Conservation (phyloP, 345 rosid species). For the Hevea brasiliensis region DNA sequence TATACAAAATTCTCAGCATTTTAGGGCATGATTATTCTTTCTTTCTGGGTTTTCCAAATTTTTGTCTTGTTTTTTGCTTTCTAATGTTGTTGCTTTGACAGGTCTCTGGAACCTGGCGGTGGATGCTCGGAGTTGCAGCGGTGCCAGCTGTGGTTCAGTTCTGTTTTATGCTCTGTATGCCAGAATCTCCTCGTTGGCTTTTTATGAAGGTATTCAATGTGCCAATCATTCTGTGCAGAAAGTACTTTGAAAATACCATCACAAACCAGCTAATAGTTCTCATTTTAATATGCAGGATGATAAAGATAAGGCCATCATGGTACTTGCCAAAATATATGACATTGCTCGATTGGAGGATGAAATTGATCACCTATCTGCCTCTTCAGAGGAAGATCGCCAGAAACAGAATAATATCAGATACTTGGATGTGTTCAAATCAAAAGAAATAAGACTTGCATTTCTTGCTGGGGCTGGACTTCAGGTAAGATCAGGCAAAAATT, state of each 20-base stretch:
- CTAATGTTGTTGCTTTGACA: slow-evolving; percentile 33
- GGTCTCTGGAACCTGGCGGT: slow-evolving; percentile 99
- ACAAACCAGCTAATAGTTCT: background rate
- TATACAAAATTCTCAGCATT: slow-evolving; percentile 9
- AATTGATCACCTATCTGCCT: slow-evolving; percentile 63
- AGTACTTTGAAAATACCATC: background rate
- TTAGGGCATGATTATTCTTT: slow-evolving; percentile 13
- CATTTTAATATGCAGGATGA: slow-evolving; percentile 45
- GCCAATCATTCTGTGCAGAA: background rate
- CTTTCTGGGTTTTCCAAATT: background rate
- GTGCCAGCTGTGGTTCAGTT: slow-evolving; percentile 90
- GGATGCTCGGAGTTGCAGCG: slow-evolving; percentile 97
- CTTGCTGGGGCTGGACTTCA: slow-evolving; percentile 97
- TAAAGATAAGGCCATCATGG: slow-evolving; percentile 51
- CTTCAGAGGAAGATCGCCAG: slow-evolving; percentile 62
- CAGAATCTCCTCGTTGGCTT: slow-evolving; percentile 98
- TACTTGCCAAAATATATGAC: slow-evolving; percentile 68
- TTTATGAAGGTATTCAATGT: slow-evolving; percentile 63
- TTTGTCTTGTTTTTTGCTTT: background rate
- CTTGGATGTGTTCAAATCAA: slow-evolving; percentile 68
- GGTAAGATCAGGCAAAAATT: slow-evolving; percentile 41
- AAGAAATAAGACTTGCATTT: slow-evolving; percentile 88
- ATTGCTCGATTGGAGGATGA: slow-evolving; percentile 81
- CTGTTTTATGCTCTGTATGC: slow-evolving; percentile 70
- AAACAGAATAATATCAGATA: slow-evolving; percentile 48